phyloP scores from a whole-genome alignment of 495 filamentous ascomycete species.

The Annulohypoxylon stygium region DNA sequence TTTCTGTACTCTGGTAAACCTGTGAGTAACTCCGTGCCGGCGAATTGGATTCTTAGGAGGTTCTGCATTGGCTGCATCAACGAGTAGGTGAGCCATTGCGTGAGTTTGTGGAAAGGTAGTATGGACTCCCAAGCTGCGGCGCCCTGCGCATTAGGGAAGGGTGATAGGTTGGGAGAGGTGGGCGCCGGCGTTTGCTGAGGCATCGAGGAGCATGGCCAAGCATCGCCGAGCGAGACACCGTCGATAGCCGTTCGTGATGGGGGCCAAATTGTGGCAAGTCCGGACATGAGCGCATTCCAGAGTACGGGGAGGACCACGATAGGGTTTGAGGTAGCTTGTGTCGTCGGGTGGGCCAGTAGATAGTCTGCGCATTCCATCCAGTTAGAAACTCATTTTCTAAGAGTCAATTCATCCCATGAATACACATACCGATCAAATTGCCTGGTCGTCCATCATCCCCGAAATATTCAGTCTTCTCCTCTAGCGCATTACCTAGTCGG shows the following conservation, averaged over 20 bases:
- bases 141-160: conserved; percentile 59
- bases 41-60: conserved; percentile 80
- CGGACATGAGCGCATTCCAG: conserved; percentile 90
- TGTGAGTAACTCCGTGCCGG: conserved; percentile 81
- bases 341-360: conserved; percentile 89
- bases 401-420: not conserved
- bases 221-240: conserved; percentile 89
- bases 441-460: conserved; percentile 88
- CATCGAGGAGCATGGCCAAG: conserved; percentile 90
- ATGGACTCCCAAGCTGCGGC: conserved; percentile 91
- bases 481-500: conserved; percentile 79
- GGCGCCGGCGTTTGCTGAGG: conserved; percentile 73
- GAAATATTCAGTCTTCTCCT: conserved; percentile 82
- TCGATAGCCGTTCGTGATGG: conserved; percentile 88
- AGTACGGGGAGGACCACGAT: conserved; percentile 92
- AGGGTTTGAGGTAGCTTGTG: conserved; percentile 85
- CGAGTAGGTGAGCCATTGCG: conserved; percentile 91
- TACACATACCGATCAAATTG: conserved; percentile 89
- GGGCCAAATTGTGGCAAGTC: conserved; percentile 90
- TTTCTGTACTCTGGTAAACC: conserved; percentile 91
- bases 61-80: conserved; percentile 88
- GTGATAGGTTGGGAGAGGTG: conserved; percentile 58
- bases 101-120: conserved; percentile 93
- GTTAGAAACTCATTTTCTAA: conserved; percentile 30
- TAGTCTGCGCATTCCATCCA: conserved; percentile 71